phyloP scores from a whole-genome alignment of 1,139 yeast genomes.

The Saccharomycopsis hybrid region DNA sequence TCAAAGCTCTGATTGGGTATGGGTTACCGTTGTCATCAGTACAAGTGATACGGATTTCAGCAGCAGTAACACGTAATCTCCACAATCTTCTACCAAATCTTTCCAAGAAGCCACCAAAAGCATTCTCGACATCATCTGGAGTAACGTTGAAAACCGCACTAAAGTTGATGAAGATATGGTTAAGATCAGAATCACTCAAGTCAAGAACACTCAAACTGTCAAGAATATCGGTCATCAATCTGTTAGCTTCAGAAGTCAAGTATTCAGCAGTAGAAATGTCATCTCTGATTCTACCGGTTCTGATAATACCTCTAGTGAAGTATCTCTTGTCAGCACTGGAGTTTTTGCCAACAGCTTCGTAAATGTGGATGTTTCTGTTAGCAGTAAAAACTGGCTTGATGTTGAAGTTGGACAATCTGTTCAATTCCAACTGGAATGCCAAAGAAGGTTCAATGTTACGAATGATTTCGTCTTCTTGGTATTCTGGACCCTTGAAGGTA shows the following conservation, averaged over 20 bases:
- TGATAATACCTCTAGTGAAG: constrained; percentile 93
- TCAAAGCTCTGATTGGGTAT: constrained; percentile 93
- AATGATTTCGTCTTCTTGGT: constrained; percentile 77
- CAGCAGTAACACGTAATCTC: constrained; percentile 95
- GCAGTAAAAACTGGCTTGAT: constrained; percentile 94
- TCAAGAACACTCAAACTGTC: constrained; percentile 94
- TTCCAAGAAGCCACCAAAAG: constrained; percentile 95
- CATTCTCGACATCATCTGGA: constrained; percentile 95
- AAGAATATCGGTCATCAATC: constrained; percentile 90
- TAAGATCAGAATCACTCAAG: constrained; percentile 89
- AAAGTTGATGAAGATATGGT: constrained; percentile 93
- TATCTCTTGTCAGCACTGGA: constrained; percentile 91
- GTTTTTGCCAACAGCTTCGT: constrained; percentile 92
- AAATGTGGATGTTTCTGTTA: constrained; percentile 94
- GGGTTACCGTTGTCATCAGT: constrained; percentile 83
- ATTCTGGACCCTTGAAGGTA: constrained; percentile 88
- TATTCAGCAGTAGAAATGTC: constrained; percentile 91
- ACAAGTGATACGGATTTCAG: constrained; percentile 94
- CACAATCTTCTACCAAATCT: constrained; percentile 95
- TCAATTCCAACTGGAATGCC: constrained; percentile 94
- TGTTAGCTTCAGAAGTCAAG: constrained; percentile 90
- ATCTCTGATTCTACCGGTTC: constrained; percentile 92
- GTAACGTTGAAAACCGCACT: constrained; percentile 90
- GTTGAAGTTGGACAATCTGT: constrained; percentile 88
- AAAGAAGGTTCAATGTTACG: constrained; percentile 98